Base-by-base conservation (phyloP, 2,329 filamentous ascomycete genomes). In the Diaporthe longicolla region DNA sequence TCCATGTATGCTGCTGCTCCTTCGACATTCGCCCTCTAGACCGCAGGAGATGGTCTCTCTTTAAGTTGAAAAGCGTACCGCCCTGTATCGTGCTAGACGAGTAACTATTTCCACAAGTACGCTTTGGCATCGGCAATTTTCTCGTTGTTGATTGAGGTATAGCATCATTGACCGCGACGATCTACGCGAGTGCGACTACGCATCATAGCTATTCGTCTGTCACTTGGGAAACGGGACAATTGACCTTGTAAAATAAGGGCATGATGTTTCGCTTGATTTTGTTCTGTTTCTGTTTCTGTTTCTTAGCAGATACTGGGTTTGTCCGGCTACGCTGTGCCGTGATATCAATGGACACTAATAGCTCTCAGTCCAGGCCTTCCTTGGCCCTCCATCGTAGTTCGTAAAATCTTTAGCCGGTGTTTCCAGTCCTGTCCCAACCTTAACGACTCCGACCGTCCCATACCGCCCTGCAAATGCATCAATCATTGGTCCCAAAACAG, bases 381-480 rank as follows among this genome's bases (percentile, higher is more conserved):
- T 43, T 21, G 15, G 37, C 3, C 55, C 45, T 37, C 24, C 37
- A 63, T 32, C 63, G 70, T 68, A 50, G 69, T 21, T 63, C 63
- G 55, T 58, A 69, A 59, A 57, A 71, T 58, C 40, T 35, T 55
- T 35, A 21, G 6, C 54, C 24, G 35, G 68, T 19, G 45, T 52
- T 63, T 72, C 61, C 68, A 55, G 54, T 58, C 10, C 50, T 45
- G 50, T 55, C 26, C 63, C 66, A 48, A 26, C 48, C 61, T 48
- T 68, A 29, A 59, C 29, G 72, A 75, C 50, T 57, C 73, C 70
- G 50, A 37, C 58, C 50, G 19, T 66, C 43, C 55, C 70, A 29
- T 58, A 8, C 29, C 19, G 35, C 15, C 57, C 37, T 40, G 32
- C 37, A 43, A 40, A 73, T 73, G 71, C 68, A 58, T 32, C 17